Evolutionary conservation across 116 monocot genomes (phyloP).

Genomic region (Dioscorea cayenensis): DNA sequence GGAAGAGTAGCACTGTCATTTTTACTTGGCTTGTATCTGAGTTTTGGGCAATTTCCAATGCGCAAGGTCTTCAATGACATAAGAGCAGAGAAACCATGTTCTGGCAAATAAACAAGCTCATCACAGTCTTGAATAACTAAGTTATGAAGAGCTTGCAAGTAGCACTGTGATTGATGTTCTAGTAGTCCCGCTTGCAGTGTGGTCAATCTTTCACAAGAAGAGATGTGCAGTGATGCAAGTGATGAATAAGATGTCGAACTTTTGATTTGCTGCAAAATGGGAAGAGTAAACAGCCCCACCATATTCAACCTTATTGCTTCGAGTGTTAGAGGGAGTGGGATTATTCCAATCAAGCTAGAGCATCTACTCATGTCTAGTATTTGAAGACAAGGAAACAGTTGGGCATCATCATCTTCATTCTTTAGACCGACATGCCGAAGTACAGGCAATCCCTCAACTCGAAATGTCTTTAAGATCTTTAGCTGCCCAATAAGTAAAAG

Average conservation of each 20-base stretch:
- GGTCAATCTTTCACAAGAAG: neutral
- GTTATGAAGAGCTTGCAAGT: neutral
- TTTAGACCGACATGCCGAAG: too few relatives aligned
- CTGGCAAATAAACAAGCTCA: neutral
- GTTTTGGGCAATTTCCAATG: neutral
- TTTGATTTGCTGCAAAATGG: too few relatives aligned
- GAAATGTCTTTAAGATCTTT: too few relatives aligned
- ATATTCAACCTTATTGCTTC: too few relatives aligned
- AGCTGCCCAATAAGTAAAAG: neutral
- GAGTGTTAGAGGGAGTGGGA: too few relatives aligned
- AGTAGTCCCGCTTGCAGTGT: neutral
- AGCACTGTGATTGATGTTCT: neutral
- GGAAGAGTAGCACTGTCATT: neutral
- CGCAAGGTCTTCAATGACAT: neutral
- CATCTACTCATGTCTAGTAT: too few relatives aligned
- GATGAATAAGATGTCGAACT: neutral
- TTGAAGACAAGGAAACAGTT: too few relatives aligned
- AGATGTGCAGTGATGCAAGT: neutral
- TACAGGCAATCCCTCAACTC: too few relatives aligned
- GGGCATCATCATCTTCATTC: too few relatives aligned
- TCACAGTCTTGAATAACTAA: neutral
- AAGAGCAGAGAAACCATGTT: neutral
- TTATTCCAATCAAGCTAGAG: too few relatives aligned
- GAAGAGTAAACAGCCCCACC: too few relatives aligned
- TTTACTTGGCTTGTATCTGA: neutral